Percentiles rank a stretch among this genome's conserved stretches.
Conservation (phyloP, 148 eudicot genomes). For the Limonium bicolor region DNA sequence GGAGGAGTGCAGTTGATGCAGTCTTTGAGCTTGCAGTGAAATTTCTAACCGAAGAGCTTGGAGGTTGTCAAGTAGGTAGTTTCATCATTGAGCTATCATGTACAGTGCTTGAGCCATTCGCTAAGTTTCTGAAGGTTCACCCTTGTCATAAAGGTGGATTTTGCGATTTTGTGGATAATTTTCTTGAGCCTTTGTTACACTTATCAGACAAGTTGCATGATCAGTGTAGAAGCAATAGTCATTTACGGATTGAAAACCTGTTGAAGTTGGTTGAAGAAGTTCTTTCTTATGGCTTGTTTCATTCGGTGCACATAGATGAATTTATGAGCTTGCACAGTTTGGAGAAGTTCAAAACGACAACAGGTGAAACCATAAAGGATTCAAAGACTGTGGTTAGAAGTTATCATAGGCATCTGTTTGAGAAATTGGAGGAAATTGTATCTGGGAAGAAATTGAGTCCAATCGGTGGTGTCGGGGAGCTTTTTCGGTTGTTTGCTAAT, state of each 20-base stretch:
- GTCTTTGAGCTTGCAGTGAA: constrained; percentile 40
- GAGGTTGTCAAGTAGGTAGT: constrained; percentile 20
- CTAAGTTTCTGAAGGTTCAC: constrained; percentile 63
- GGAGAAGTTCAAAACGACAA: constrained; percentile 28
- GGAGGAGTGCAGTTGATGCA: constrained; percentile 37
- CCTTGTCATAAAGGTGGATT: constrained; percentile 68
- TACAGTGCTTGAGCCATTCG: constrained; percentile 61
- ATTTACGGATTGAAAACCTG: constrained; percentile 17
- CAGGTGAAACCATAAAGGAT: constrained; percentile 25
- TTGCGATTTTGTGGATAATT: constrained; percentile 62
- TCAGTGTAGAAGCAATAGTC: constrained; percentile 9
- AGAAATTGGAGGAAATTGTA: constrained; percentile 46
- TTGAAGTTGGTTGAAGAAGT: constrained; percentile 42
- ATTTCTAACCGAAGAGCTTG: constrained; percentile 18
- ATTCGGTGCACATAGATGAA: constrained; percentile 73
- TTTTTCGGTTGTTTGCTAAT: constrained; percentile 51
- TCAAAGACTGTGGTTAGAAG: constrained; percentile 43
- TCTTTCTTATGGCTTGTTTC: constrained; percentile 69
- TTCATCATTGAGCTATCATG: constrained; percentile 35
- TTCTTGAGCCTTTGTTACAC: constrained; percentile 61
- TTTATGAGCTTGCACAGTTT: constrained; percentile 55
- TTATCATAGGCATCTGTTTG: constrained; percentile 87
- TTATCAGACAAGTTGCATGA: constrained; percentile 29
- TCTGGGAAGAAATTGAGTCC: constrained; percentile 39
- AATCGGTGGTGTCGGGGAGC: constrained; percentile 50